Base-by-base conservation (phyloP, 306 rosid genomes). In the Fragaria nilgerrensis region DNA sequence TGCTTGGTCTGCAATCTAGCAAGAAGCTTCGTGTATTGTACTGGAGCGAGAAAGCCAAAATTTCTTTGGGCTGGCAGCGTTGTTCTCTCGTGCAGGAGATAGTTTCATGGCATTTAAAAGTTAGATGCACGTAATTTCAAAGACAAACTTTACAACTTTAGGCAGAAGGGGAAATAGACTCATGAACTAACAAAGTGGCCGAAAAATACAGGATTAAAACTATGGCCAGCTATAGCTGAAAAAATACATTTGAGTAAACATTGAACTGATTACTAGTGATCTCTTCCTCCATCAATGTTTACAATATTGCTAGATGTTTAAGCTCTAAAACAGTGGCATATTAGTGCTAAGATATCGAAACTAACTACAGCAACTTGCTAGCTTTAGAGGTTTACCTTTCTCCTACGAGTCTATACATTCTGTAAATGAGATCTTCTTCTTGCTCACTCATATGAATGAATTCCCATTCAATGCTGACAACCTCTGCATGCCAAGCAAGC, bases 341-440 rank as follows among this genome's bases (percentile, higher is more conserved):
- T 58, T 13, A 61, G 17, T 25, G 39, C 20, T 62, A 14, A 62
- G 15, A 19, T 22, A 56, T 56, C 32, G 12, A 56, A 9, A 9
- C 29, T 10, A 29, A 62, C 19, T 62, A 15, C 25, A 17, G 45
- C 45, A 65, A 16, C 37, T 65, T 16, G 67, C 20, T 9, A 14
- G 68, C 68, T 36, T 36, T 36, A 17, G 70, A 17, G 49, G 10
- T 37, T 66, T 37, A 82, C 92, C 92, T 86, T 65, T 82, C 81
- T 56, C 92, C 92, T 1, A 88, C 92, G 1, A 88, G 90, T 73
- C 56, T 86, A 70, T 79, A 80, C 92, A 88, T 88, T 88, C 92
- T 75, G 67, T 16, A n/a, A 49, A 88, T 76, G 73, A 88, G 85
- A 88, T 88, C 92, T 80, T 88, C 87, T 84, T 88, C 92, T 75